Evolutionary conservation across 495 filamentous ascomycete genomes (phyloP), one percentile per base, ranked within the genome.

Genomic region (Collariella sp.): DNA sequence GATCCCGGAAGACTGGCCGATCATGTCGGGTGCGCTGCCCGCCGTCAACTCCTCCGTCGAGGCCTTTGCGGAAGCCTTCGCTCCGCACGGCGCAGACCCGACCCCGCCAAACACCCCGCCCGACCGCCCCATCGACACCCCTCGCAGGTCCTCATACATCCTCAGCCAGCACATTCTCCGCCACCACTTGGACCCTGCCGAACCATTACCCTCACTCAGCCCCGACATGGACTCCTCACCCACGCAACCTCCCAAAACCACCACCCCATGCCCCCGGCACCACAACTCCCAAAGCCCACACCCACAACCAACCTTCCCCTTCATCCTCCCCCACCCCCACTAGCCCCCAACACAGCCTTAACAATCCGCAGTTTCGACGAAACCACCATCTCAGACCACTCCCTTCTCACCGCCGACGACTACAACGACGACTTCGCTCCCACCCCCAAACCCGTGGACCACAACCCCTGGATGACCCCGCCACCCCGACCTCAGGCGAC

Each of bases 281-380:
- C 4, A 31, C 26, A 31, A 31, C n/a, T n/a, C 50, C 68, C 10
- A 65, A 57, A 13, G 63, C 64, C 3, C 72, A 75, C 23, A 58
- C 56, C 15, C 65, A 72, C 49, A 65, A 74, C 75, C 73, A 15
- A 68, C 68, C 33, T 62, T 64, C 22, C 72, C 72, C 12, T 67
- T 68, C 36, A 11, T 91, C 88, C 0, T 89, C 82, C 62, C 84
- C 87, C 43, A 90, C 85, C 60, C 9, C 26, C 85, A 20, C 76
- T 73, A n/a, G 77, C 71, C 45, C 79, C 79, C 46, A 74, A 76
- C 4, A 77, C 75, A n/a, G 73, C n/a, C n/a, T n/a, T n/a, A n/a
- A n/a, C n/a, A n/a, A n/a, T 80, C 40, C 71, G 72, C 46, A 81
- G 77, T 59, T 83, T 84, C 58, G 83, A 84, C 56, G 72, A 75